These are phyloP conservation scores for Choanephora cucurbitarum DNA, from an alignment of 371 early-diverging fungal species.

Conservation along the genomic window DNA sequence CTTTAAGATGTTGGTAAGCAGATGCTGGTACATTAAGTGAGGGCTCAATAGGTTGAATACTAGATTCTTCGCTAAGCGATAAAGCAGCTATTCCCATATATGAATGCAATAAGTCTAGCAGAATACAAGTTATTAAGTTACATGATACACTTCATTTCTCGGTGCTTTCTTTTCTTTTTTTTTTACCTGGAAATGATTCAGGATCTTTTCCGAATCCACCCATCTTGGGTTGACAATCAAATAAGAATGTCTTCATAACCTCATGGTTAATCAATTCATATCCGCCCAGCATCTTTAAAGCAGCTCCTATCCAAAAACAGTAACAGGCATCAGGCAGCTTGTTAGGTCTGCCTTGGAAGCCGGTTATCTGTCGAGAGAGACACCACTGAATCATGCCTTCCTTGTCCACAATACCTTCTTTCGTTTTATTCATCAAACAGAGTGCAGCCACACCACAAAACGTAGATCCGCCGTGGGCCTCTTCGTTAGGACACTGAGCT, in stretches of 20 bases:
- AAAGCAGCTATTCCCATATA: conserved; percentile 86
- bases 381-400: conserved; percentile 79
- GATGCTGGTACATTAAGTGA: conserved; percentile 59
- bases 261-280: conserved; percentile 66
- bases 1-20: conserved; percentile 29
- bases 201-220: conserved; percentile 87
- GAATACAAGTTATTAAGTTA: not conserved
- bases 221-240: conserved; percentile 58
- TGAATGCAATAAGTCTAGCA: conserved; percentile 66
- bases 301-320: conserved; percentile 97
- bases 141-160: not conserved
- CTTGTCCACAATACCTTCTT: conserved; percentile 60
- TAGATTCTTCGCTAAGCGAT: conserved; percentile 62
- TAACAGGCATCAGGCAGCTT: conserved; percentile 97
- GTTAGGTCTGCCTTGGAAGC: conserved; percentile 92
- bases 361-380: conserved; percentile 72
- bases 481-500: conserved; percentile 76
- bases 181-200: conserved; percentile 62
- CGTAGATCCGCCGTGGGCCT: conserved; percentile 92
- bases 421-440: conserved; percentile 65
- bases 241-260: conserved; percentile 59
- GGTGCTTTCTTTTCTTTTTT: not conserved
- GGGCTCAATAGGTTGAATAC: conserved; percentile 51
- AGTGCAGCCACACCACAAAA: conserved; percentile 92
- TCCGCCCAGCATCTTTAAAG: conserved; percentile 69